phyloP scores from a whole-genome alignment of 2,329 filamentous ascomycete species.

The Pseudogymnoascus verrucosus region DNA sequence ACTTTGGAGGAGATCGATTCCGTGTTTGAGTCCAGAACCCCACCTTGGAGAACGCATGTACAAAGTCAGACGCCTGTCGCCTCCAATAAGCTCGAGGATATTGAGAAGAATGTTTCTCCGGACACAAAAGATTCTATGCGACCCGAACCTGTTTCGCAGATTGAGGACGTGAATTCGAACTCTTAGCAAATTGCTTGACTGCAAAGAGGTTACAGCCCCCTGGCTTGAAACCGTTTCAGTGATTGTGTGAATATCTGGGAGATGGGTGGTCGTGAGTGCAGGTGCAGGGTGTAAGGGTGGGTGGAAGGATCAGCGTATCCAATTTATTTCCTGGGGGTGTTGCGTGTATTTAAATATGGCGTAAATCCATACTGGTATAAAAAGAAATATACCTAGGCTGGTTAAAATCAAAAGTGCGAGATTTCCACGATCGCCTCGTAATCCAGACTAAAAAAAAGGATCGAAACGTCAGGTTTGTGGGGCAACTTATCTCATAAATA shows the following conservation, averaged over 20 bases:
- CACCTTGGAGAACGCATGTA: not conserved
- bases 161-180: not conserved
- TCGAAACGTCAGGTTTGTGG: not conserved
- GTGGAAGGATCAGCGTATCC: not conserved
- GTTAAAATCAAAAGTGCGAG: not conserved
- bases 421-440: not conserved
- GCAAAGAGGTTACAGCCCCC: not conserved
- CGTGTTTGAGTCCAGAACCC: not conserved
- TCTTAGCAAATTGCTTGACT: not conserved
- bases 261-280: not conserved
- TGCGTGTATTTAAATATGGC: not conserved
- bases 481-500: not conserved
- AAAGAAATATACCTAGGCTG: not conserved
- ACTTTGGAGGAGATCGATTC: slow-evolving; percentile 53
- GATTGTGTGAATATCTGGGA: not conserved
- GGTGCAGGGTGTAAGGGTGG: not conserved
- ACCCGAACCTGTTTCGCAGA: not conserved
- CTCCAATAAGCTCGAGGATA: not conserved
- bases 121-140: not conserved
- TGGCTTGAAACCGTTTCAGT: not conserved
- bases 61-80: not conserved
- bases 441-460: not conserved
- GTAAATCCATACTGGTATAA: not conserved
- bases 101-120: not conserved
- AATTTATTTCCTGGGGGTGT: not conserved